phyloP scores from a whole-genome alignment of 768 basidiomycete genomes.

The Dendrothele bispora region DNA sequence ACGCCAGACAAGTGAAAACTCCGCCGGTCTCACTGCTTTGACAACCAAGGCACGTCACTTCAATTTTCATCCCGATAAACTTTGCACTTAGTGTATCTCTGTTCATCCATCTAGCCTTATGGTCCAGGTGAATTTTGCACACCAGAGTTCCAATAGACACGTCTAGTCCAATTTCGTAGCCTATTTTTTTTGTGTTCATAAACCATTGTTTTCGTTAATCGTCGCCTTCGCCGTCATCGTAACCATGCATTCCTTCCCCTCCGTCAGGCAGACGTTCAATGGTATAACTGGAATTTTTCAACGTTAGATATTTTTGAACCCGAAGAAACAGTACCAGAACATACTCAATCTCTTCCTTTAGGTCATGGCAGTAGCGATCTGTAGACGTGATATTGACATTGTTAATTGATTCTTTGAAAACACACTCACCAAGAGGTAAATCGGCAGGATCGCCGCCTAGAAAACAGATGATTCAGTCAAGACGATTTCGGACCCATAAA shows the following conservation, averaged over 20 bases:
- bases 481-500: background rate
- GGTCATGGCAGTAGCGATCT: slow-evolving; percentile 85
- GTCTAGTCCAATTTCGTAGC: slow-evolving; percentile 3
- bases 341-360: slow-evolving; percentile 83
- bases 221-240: slow-evolving; percentile 81
- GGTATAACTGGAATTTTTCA: slow-evolving; percentile 50
- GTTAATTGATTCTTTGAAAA: background rate
- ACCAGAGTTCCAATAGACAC: slow-evolving; percentile 77
- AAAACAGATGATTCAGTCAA: slow-evolving; percentile 8
- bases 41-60: slow-evolving; percentile 59
- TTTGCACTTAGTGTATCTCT: no score
- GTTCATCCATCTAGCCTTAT: slow-evolving; percentile 66
- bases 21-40: slow-evolving; percentile 83
- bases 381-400: background rate
- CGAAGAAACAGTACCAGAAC: slow-evolving; percentile 24
- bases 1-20: slow-evolving; percentile 88
- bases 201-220: slow-evolving; percentile 45
- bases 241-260: slow-evolving; percentile 69
- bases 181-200: slow-evolving; percentile 5
- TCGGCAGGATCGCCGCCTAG: slow-evolving; percentile 63
- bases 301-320: slow-evolving; percentile 1
- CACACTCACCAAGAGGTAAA: slow-evolving; percentile 70
- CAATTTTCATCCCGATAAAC: slow-evolving; percentile 3
- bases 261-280: slow-evolving; percentile 72
- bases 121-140: slow-evolving; percentile 90